Base-by-base conservation (phyloP, 441 rosid species). In the Iberis amara region DNA sequence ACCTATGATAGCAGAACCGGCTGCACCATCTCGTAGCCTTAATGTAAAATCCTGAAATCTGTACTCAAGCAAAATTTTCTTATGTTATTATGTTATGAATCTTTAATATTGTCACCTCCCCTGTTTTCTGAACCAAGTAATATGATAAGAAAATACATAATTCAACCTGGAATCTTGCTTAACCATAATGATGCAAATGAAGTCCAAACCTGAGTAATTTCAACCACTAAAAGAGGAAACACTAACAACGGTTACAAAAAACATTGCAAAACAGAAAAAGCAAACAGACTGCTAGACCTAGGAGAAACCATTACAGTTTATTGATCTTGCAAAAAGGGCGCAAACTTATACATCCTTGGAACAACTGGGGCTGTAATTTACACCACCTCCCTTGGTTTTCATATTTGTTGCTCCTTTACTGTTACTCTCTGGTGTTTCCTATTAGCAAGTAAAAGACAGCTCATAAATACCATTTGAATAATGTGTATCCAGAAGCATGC, bases 381-480 rank as follows among this genome's bases (percentile, higher is more conserved):
- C 62, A 82, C 85, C 83, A 62, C 68, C 78, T 48, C 72, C 82
- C 71, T 83, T 80, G 3, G 76, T 35, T 70, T 80, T 83, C 60
- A 80, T 86, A 61, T 74, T 79, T 55, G 61, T 35, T 18, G 74
- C 59, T 64, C 62, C 81, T 64, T 76, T 86, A 8, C 63, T 48
- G 21, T 18, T 18, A 18, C 47, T 61, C 60, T 42, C 71, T 1
- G 79, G 74, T 24, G 54, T 56, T 61, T 82, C 96, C 89, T 79
- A 68, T 42, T 59, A 6, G 46, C 61, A 6, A 35, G n/a, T 57
- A 30, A 37, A 45, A 39, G 47, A 11, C 13, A 57, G 46, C 13
- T 37, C 27, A 40, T 52, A 18, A 41, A 27, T 23, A 48, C n/a
- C 46, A 45, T 6, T n/a, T 26, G n/a, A 15, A 43, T 3, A 0